Percentiles rank a stretch among this genome's conserved stretches.
Conservation (phyloP, 306 rosid genomes). For the Cicer arietinum region DNA sequence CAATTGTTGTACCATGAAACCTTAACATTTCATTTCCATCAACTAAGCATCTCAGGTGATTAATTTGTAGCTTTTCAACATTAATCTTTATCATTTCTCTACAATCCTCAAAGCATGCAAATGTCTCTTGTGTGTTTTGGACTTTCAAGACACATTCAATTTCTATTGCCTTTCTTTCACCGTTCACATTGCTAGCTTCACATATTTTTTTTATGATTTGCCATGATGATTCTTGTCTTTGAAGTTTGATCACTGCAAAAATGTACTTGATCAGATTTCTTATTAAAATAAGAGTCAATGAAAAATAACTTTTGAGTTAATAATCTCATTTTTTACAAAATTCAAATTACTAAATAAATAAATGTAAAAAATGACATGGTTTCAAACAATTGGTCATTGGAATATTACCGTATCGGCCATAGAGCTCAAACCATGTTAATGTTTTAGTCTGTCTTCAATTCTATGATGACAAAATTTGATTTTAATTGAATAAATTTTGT, state of each 20-base stretch:
- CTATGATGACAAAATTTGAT: too few relatives aligned
- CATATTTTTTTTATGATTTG: slow-evolving; percentile 58
- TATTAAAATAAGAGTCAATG: too few relatives aligned
- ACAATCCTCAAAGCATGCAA: slow-evolving; percentile 54
- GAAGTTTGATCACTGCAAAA: slow-evolving; percentile 51
- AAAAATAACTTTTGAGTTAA: too few relatives aligned
- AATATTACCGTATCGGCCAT: too few relatives aligned
- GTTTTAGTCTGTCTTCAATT: too few relatives aligned
- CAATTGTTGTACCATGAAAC: slow-evolving; percentile 59
- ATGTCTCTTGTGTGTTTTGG: slow-evolving; percentile 39
- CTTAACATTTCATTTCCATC: slow-evolving; percentile 69
- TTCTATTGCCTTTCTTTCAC: slow-evolving; percentile 5
- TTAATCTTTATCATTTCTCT: slow-evolving; percentile 49
- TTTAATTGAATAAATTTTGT: too few relatives aligned
- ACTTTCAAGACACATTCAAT: slow-evolving; percentile 57
- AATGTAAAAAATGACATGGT: too few relatives aligned
- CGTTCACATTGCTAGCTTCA: slow-evolving; percentile 20
- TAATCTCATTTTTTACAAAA: too few relatives aligned
- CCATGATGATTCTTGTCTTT: slow-evolving; percentile 49
- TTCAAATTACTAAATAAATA: too few relatives aligned
- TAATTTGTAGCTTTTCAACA: slow-evolving; percentile 40
- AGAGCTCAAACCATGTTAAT: too few relatives aligned
- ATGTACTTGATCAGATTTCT: not conserved
- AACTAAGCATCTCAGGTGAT: slow-evolving; percentile 54
- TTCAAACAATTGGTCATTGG: too few relatives aligned